Evolutionary conservation across 768 basidiomycete species (phyloP).

Genomic region (Sporobolomyces pararoseus): DNA sequence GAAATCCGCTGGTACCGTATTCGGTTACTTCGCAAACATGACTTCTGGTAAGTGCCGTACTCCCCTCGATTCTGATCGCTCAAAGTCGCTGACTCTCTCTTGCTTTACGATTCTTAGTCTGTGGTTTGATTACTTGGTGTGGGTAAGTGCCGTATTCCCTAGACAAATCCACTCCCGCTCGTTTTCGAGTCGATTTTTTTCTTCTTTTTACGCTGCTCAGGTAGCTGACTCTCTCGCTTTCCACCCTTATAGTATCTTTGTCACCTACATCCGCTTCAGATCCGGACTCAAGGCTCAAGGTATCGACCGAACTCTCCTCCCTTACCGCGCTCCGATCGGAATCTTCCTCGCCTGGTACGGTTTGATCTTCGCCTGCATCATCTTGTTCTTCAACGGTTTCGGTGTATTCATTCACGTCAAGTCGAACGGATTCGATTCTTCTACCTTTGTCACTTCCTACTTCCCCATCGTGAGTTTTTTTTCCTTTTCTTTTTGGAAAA

Average conservation of each 20-base stretch:
- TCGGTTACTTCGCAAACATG: conserved; percentile 51
- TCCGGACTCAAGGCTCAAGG: conserved; percentile 43
- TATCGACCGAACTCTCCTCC: conserved; percentile 54
- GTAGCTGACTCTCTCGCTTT: too few relatives aligned
- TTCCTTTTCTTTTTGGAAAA: neutral
- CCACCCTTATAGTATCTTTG: conserved; percentile 4
- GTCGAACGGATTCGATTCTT: conserved; percentile 6
- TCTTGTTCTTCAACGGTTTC: conserved; percentile 43
- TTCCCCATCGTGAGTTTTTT: conserved; percentile 27
- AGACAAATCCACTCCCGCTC: neutral
- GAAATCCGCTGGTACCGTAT: conserved; percentile 46
- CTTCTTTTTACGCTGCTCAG: too few relatives aligned
- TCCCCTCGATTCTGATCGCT: too few relatives aligned
- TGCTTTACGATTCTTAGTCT: too few relatives aligned
- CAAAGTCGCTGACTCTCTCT: too few relatives aligned
- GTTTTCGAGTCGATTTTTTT: neutral
- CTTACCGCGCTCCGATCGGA: conserved; percentile 50
- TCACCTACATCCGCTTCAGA: conserved; percentile 25
- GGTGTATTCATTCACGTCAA: conserved; percentile 20
- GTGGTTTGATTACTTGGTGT: conserved; percentile 37
- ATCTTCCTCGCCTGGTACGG: conserved; percentile 71
- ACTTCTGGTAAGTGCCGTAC: neutral
- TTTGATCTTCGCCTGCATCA: conserved; percentile 56
- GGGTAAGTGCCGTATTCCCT: conserved; percentile 9
- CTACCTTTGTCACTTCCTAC: conserved; percentile 22